A percentile compares a stretch with the other conserved stretches of the same genome.
These are phyloP conservation scores for Quercus bicolor DNA, from an alignment of 306 rosid species.

Conservation along the genomic window DNA sequence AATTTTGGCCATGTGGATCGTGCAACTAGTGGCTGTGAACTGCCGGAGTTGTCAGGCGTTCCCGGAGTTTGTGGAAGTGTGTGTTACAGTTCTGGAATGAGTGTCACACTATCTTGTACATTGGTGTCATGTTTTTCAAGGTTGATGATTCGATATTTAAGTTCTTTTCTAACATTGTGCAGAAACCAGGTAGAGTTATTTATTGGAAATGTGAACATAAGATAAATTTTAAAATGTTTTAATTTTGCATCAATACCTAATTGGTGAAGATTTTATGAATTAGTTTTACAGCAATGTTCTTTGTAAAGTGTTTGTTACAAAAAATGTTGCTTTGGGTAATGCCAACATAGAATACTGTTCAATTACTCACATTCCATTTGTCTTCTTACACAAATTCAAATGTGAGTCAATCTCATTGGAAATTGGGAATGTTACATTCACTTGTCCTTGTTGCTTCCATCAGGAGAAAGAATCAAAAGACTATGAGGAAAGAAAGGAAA, in stretches of 20 bases:
- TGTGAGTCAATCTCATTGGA: too few species aligned
- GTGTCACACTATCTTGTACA: conserved; percentile 53
- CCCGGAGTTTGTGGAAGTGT: conserved; percentile 21
- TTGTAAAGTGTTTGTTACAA: neutral
- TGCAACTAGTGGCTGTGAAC: conserved; percentile 23
- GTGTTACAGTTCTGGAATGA: conserved; percentile 27
- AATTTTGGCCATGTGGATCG: conserved; percentile 27
- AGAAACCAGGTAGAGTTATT: neutral
- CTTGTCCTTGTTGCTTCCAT: too few species aligned
- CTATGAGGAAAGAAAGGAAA: neutral
- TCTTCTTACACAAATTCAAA: too few species aligned
- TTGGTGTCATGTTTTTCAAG: conserved; percentile 39
- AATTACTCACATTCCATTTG: too few species aligned
- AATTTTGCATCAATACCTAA: neutral
- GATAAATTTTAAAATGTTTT: neutral
- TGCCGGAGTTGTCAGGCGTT: conserved; percentile 17
- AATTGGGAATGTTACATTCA: too few species aligned
- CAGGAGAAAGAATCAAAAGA: neutral
- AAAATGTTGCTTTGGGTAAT: neutral
- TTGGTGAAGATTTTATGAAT: neutral
- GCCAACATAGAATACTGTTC: too few species aligned
- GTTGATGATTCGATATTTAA: conserved; percentile 40
- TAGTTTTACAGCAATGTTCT: neutral
- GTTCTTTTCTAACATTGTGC: conserved; percentile 1
- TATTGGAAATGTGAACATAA: neutral